phyloP scores from a whole-genome alignment of 768 basidiomycete species.

The Mycena indigotica region DNA sequence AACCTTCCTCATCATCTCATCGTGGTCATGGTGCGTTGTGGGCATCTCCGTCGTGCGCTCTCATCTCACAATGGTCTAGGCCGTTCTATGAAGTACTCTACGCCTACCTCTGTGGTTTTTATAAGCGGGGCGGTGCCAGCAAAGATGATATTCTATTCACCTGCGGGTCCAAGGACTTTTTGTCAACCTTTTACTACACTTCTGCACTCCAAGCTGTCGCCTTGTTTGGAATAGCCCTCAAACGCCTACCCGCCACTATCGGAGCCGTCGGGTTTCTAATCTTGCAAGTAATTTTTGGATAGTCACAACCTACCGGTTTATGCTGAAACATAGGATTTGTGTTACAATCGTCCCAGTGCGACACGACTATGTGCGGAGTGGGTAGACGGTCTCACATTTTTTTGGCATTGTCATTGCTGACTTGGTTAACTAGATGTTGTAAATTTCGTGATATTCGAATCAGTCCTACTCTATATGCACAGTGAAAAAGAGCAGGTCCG shows the following conservation, averaged over 20 bases:
- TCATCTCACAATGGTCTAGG: conserved; percentile 20
- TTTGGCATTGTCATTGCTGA: too few species aligned
- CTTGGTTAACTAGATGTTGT: conserved; percentile 36
- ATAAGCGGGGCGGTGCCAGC: conserved; percentile 27
- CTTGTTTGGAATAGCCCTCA: conserved; percentile 30
- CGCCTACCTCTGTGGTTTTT: conserved; percentile 28
- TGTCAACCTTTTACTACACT: conserved; percentile 39
- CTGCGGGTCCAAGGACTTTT: conserved; percentile 48
- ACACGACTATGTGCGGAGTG: neutral
- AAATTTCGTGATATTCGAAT: conserved; percentile 57
- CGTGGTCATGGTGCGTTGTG: conserved; percentile 50
- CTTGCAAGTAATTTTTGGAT: conserved; percentile 30
- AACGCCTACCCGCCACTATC: conserved; percentile 44
- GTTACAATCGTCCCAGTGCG: conserved; percentile 12
- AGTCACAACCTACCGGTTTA: neutral
- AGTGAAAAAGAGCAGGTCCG: conserved; percentile 41
- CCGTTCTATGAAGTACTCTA: conserved; percentile 34
- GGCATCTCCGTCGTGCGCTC: neutral
- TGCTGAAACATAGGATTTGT: conserved; percentile 4
- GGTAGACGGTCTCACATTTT: neutral
- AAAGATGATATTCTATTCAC: conserved; percentile 45
- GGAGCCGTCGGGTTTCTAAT: conserved; percentile 40
- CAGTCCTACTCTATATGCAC: conserved; percentile 57
- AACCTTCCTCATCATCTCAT: conserved; percentile 42
- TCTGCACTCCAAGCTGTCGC: conserved; percentile 32